Percentiles rank a stretch among this genome's conserved stretches.
Evolutionary conservation across 345 rosid species (phyloP).

Genomic region (Abelmoschus esculentus): DNA sequence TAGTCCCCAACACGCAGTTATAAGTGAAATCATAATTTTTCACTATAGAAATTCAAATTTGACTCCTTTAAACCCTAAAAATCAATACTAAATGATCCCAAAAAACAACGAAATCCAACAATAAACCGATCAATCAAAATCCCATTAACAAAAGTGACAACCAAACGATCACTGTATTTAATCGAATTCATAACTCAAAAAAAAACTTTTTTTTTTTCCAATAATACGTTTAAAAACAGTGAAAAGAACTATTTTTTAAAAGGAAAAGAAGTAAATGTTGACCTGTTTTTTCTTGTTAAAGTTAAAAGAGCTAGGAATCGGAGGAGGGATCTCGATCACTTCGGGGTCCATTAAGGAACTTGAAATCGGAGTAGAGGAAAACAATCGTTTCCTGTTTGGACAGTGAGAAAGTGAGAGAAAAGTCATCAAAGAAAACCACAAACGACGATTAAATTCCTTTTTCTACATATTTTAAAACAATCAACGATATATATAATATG

Average conservation of each 20-base stretch:
- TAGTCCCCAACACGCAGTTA: too few species aligned
- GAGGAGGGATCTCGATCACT: slow-evolving; percentile 57
- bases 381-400: slow-evolving; percentile 29
- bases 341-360: slow-evolving; percentile 50
- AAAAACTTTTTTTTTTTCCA: too few species aligned
- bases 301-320: slow-evolving; percentile 28
- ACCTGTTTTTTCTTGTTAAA: slow-evolving; percentile 47
- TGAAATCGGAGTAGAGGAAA: not conserved
- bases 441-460: not conserved
- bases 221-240: not conserved
- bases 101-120: not conserved
- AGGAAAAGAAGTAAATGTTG: not conserved
- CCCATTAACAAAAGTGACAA: not conserved
- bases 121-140: slow-evolving; percentile 5
- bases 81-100: not conserved
- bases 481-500: not conserved
- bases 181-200: not conserved
- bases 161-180: not conserved
- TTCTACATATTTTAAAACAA: not conserved
- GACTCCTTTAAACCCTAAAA: slow-evolving; percentile 3
- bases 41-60: not conserved
- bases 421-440: not conserved
- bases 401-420: slow-evolving; percentile 6
- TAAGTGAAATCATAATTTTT: not conserved
- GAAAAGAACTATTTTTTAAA: not conserved